phyloP scores from a whole-genome alignment of 345 rosid species.

The Crucihimalaya himalaica region DNA sequence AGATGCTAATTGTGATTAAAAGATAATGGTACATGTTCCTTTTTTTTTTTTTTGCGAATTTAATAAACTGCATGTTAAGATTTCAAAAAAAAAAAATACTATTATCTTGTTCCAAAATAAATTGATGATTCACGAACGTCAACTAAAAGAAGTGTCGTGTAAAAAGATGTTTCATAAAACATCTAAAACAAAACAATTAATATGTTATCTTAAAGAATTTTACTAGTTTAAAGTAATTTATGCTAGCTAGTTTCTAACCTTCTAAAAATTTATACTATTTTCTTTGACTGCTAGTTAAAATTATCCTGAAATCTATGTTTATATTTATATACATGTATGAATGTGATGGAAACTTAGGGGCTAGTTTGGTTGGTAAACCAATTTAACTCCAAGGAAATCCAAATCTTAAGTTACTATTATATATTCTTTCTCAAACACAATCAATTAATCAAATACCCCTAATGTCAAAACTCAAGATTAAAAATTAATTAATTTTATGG shows the following conservation, averaged over 20 bases:
- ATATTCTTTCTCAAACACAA: constrained; percentile 8
- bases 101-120: background rate
- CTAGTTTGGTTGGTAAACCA: constrained; percentile 43
- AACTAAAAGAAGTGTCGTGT: background rate
- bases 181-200: background rate
- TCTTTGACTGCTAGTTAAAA: background rate
- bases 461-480: background rate
- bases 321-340: background rate
- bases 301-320: background rate
- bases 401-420: constrained; percentile 13
- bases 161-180: background rate
- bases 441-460: background rate
- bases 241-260: background rate
- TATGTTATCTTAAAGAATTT: background rate
- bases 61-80: background rate
- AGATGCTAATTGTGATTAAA: background rate
- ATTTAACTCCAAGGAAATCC: constrained; percentile 34
- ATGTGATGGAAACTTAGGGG: constrained; percentile 3
- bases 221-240: background rate
- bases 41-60: background rate
- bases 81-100: background rate
- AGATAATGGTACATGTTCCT: background rate
- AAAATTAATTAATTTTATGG: background rate
- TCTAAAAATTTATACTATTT: background rate
- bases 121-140: constrained; percentile 20